phyloP scores from a whole-genome alignment of 805 yeast genomes.

The Diddensiella caesifluorescens region DNA sequence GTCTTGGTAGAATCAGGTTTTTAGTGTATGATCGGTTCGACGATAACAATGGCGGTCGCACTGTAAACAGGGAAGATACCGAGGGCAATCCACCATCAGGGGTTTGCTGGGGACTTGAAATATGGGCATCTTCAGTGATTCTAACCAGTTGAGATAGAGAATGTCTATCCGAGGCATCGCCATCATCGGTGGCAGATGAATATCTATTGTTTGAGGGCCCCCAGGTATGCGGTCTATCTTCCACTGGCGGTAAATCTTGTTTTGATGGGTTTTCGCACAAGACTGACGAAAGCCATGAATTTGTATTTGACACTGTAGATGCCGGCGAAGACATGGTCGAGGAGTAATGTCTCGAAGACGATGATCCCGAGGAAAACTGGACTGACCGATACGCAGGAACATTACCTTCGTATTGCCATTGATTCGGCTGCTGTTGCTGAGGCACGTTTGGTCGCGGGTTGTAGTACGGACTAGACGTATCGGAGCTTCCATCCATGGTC shows the following conservation, averaged over 20 bases:
- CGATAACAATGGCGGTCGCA: slow-evolving; percentile 21
- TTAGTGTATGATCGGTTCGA: slow-evolving; percentile 27
- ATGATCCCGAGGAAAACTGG: slow-evolving; percentile 9
- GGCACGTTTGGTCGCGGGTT: neutral
- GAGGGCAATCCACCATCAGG: slow-evolving; percentile 10
- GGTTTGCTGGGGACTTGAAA: slow-evolving; percentile 17
- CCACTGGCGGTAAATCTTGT: slow-evolving; percentile 16
- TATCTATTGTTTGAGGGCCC: slow-evolving; percentile 25
- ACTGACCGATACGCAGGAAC: neutral
- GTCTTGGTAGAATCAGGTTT: slow-evolving; percentile 27
- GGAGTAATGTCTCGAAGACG: slow-evolving; percentile 18
- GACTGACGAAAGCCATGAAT: slow-evolving; percentile 26
- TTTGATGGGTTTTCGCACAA: slow-evolving; percentile 10
- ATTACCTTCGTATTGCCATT: slow-evolving; percentile 6
- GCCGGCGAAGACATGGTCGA: slow-evolving; percentile 21
- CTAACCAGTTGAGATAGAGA: slow-evolving; percentile 24
- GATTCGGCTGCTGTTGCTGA: slow-evolving; percentile 11
- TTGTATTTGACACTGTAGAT: slow-evolving; percentile 19
- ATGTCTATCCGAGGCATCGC: slow-evolving; percentile 19
- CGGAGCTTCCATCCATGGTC: neutral
- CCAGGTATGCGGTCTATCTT: slow-evolving; percentile 29
- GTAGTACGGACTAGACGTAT: neutral
- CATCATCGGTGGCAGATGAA: slow-evolving; percentile 22
- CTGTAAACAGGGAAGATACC: slow-evolving; percentile 7
- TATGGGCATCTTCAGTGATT: slow-evolving; percentile 22